Evolutionary conservation across 2,329 filamentous ascomycete species (phyloP).

Genomic region (Chaetomium sp.): DNA sequence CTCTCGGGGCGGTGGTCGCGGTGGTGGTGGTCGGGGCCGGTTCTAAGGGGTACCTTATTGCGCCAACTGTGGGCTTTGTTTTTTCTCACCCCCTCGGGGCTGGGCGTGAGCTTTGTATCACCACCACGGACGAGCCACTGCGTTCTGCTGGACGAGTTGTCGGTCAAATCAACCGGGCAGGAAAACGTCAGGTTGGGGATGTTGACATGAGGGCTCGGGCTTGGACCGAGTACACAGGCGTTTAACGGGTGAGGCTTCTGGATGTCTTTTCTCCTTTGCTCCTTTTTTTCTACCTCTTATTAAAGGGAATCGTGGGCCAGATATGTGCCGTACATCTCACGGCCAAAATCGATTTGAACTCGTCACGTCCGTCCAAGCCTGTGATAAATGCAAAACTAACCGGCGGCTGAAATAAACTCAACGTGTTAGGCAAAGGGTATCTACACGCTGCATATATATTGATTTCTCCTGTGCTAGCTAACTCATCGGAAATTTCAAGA

Average conservation of each 20-base stretch:
- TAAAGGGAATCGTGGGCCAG: constrained; percentile 7
- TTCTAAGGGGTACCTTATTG: neutral
- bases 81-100: neutral
- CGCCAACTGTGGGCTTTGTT: neutral
- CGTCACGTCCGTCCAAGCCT: no score
- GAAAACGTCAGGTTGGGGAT: constrained; percentile 13
- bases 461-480: no score
- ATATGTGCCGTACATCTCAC: constrained; percentile 11
- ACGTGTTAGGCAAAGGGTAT: no score
- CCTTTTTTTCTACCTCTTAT: constrained; percentile 8
- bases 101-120: constrained; percentile 4
- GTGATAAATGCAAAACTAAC: no score
- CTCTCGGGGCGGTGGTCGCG: constrained; percentile 12
- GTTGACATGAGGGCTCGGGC: constrained; percentile 14
- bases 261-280: neutral
- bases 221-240: constrained; percentile 22
- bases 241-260: constrained; percentile 17
- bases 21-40: constrained; percentile 14
- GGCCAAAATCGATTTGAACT: neutral
- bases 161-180: neutral
- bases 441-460: no score
- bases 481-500: no score
- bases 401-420: no score
- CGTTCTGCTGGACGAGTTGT: constrained; percentile 1
- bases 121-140: neutral